Evolutionary conservation across 148 eudicot genomes (phyloP), one percentile per base, ranked within the genome.

Genomic region (Vaccinium macrocarpon): DNA sequence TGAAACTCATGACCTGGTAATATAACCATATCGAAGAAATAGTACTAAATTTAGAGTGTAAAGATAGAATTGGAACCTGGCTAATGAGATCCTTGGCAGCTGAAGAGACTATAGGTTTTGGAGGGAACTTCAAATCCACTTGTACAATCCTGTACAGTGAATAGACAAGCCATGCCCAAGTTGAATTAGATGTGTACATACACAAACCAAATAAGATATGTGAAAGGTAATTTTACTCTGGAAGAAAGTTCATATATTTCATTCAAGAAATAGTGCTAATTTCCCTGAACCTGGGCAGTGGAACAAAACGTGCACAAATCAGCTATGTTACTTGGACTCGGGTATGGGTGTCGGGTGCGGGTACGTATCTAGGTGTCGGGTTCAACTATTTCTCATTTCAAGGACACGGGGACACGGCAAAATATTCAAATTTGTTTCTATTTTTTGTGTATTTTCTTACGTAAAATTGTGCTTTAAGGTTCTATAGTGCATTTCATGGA

Each of bases 41-140:
- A 61, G 25, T 46, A 11, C 10, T 8, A 6, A 42, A 23, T 27
- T 16, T 35, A 10, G 59, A 1, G 42, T 32, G 73, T 11, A 25
- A 25, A 78, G 61, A 49, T 56, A 53, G 29, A 73, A 15, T 5
- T 50, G 16, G 52, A 81, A 82, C 84, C 98, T 95, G 92, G 84
- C 90, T 89, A 57, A 95, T 91, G 78, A 95, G 95, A 84, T 95
- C 93, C 78, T 95, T 95, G 19, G 98, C 98, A 66, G 93, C 86
- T 73, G 96, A 92, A 77, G 98, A 95, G 57, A 93, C 94, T 8
- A 92, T 82, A 46, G 98, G 98, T 82, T 92, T 93, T 59, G 92
- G 76, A 73, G 98, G 96, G 81, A 93, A 95, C 88, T 93, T 95
- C 49, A 95, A 81, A 86, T 95, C 96, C 27, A 95, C 96, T 87